These are phyloP conservation scores for Scheffersomyces amazonensis DNA, from an alignment of 805 yeast species.

Conservation along the genomic window DNA sequence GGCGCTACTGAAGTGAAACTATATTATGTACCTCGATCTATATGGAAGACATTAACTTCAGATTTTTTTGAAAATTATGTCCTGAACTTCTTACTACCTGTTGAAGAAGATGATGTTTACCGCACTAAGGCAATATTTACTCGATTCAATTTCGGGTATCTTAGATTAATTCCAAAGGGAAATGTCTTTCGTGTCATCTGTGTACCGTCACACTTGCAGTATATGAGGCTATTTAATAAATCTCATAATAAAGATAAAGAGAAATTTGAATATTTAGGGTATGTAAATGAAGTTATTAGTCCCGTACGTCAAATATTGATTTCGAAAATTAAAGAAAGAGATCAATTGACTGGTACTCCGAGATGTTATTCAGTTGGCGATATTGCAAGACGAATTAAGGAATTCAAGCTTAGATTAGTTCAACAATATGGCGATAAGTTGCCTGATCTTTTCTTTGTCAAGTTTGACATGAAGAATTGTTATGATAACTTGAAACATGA, in stretches of 20 bases:
- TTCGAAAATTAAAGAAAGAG: conserved; percentile 3
- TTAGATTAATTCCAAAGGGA: conserved; percentile 59
- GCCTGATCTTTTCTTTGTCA: conserved; percentile 49
- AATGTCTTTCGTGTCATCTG: conserved; percentile 60
- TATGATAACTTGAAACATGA: conserved; percentile 67
- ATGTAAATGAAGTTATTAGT: conserved; percentile 33
- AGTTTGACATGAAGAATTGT: conserved; percentile 75
- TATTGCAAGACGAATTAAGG: conserved; percentile 34
- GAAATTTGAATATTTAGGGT: conserved; percentile 21
- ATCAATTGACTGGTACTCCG: conserved; percentile 13
- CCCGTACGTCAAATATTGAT: conserved; percentile 37
- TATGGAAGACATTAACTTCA: conserved; percentile 49
- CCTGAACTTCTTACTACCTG: conserved; percentile 26
- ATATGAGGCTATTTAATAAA: neutral
- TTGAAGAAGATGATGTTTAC: neutral
- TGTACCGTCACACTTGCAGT: conserved; percentile 37
- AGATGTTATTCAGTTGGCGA: conserved; percentile 44
- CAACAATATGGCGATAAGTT: conserved; percentile 10
- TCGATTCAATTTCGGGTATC: conserved; percentile 28
- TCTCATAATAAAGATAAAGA: conserved; percentile 23
- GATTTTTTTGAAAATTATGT: conserved; percentile 45
- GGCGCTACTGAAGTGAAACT: conserved; percentile 29
- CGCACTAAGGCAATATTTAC: neutral
- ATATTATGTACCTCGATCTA: conserved; percentile 52
- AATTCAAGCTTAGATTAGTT: conserved; percentile 29